Base-by-base conservation (phyloP, 139 green algal genomes). In the Micractinium sp. region DNA sequence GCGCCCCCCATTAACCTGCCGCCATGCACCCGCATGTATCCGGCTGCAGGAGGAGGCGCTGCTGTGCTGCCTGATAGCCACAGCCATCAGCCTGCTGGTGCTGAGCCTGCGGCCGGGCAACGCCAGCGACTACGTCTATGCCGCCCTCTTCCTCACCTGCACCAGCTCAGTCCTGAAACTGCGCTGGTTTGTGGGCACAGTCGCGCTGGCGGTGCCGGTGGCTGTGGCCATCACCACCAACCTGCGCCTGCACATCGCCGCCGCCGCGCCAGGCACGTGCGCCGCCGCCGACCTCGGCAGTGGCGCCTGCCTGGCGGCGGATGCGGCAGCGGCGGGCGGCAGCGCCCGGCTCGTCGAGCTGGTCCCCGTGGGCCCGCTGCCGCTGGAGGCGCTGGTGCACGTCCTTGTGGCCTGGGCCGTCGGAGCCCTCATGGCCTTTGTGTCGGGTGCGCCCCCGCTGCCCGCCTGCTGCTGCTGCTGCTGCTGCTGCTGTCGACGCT, bases 101-200 rank as follows among this genome's bases (percentile, higher is more conserved):
- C 87, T 86, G 31, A 47, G 77, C 33, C 80, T 85, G 77, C 74
- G 80, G 19, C 39, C 67, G 3, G 31, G 39, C 27, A 81, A 76
- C 27, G 56, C 78, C 3, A 39, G 87, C 27, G 94, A 96, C 87
- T 97, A 96, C 36, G 94, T 96, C 20, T 96, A 95, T n/a, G 91
- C 91, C 41, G 91, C 90, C 20, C 96, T 94, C 87, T 98, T 98
- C 89, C 93, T 98, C 67, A 97, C 97, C 63, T 96, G 94, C 92
- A 95, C 94, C 63, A 93, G 91, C 74, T 95, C 93, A 23, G 94
- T 97, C 36, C 87, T 98, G 14, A 96, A 96, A 78, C 92, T 97
- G 38, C 91, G 94, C 31, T 97, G 95, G 94, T 90, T 88, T 20
- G 67, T 89, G 9, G 89, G 91, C 77, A 74, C 89, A 16, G 0